These are phyloP conservation scores for Ophiosphaerella herpotricha DNA, from an alignment of 2,329 filamentous ascomycete genomes.

Conservation along the genomic window DNA sequence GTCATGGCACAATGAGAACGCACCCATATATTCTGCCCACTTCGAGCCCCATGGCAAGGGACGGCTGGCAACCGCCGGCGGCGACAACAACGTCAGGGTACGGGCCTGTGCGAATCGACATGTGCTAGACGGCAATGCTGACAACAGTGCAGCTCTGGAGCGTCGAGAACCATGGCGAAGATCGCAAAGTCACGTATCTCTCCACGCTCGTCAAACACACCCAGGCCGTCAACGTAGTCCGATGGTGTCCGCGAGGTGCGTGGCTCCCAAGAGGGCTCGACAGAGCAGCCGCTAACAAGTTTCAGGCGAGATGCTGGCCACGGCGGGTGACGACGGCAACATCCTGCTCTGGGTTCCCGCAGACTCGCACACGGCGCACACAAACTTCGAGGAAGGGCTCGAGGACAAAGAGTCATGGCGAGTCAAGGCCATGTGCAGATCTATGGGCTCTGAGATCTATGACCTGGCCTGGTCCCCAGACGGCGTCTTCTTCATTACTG, in stretches of 20 bases:
- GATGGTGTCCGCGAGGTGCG: constrained; percentile 90
- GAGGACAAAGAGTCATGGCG: constrained; percentile 98
- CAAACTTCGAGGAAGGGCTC: constrained; percentile 79
- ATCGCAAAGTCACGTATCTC: constrained; percentile 87
- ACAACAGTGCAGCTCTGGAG: constrained; percentile 75
- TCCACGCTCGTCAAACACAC: constrained; percentile 92
- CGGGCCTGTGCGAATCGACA: background rate
- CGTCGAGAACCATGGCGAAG: constrained; percentile 81
- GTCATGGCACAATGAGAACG: constrained; percentile 97
- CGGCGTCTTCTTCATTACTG: constrained; percentile 92
- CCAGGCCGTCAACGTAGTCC: constrained; percentile 96
- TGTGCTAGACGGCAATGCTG: constrained; percentile 31
- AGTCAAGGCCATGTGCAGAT: constrained; percentile 96
- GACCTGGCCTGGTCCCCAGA: constrained; percentile 99
- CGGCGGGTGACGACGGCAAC: constrained; percentile 95
- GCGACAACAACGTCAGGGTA: constrained; percentile 95
- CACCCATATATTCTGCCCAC: constrained; percentile 95
- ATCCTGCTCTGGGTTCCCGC: constrained; percentile 94
- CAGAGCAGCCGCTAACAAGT: constrained; percentile 22
- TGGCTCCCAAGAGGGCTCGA: background rate
- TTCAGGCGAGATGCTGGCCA: constrained; percentile 87
- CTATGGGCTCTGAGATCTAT: constrained; percentile 94
- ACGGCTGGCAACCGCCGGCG: constrained; percentile 88
- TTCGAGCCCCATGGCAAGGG: constrained; percentile 93
- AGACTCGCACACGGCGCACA: constrained; percentile 67